Base-by-base conservation (phyloP, 768 basidiomycete species). In the Serendipita indica region DNA sequence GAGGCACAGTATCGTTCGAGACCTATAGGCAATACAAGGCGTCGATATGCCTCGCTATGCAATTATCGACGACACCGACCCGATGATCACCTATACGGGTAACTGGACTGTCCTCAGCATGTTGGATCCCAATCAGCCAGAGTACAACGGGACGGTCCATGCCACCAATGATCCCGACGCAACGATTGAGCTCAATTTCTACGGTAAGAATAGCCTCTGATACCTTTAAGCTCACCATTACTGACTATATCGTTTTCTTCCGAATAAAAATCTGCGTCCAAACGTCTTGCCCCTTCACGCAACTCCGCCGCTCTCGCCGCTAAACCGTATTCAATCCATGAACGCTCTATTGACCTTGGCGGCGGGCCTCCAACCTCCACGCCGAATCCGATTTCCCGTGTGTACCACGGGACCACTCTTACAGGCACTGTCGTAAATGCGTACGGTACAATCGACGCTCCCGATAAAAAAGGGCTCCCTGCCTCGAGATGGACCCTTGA, bases 61-160 rank as follows among this genome's bases (percentile, higher is more conserved):
- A 16, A 54, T 54, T 54, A 54, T 54, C 49, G 49, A 54, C n/a
- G 49, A 54, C 32, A 54, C 49, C n/a, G 49, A 54, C n/a, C 49
- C 49, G 4, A 16, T 25, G 16, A 27, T 54, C 20, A 33, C 30
- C 20, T 54, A 54, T n/a, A 54, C 49, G 10, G 49, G 49, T 28
- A 33, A 54, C 30, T 54, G 49, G 49, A 18, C 20, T n/a, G 10
- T 54, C 49, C 7, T 54, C 22, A 16, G 4, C 20, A 54, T 22
- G 10, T n/a, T 27, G 5, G 20, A 27, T n/a, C 22, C 3, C 10
- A 10, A 18, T 16, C 4, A 18, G 22, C 49, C 49, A 54, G 49
- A 54, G 30, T 54, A 54, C 22, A 54, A 54, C 49, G 30, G 30
- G 4, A 54, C 49, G 1, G 49, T 54, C 4, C 49, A 54, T 54